These are phyloP conservation scores for Tuber brumale DNA, from an alignment of 495 filamentous ascomycete genomes.

Conservation along the genomic window DNA sequence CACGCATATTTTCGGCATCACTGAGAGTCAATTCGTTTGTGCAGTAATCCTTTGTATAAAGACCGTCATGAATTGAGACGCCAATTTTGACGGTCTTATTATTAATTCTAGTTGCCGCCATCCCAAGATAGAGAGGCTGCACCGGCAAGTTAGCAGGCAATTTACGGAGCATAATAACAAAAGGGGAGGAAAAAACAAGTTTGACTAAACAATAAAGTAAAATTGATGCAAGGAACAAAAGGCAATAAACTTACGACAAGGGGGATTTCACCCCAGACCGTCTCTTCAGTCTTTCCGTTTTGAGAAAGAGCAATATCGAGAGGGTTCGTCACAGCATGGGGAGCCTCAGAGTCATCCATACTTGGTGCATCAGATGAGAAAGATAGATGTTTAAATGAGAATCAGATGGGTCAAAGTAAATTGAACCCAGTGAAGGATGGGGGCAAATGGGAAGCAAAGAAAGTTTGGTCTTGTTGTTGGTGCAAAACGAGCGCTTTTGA, in stretches of 20 bases:
- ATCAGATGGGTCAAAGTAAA: not conserved
- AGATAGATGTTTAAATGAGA: not conserved
- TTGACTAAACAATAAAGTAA: no score
- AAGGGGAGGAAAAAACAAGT: no score
- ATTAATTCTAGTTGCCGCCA: conserved; percentile 52
- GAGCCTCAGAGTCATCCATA: no score
- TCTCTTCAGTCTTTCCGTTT: conserved; percentile 17
- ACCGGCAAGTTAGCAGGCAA: not conserved
- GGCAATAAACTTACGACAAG: conserved; percentile 17
- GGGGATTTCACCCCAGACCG: conserved; percentile 33
- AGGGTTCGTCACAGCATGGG: not conserved
- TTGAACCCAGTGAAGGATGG: not conserved
- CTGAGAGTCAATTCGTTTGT: conserved; percentile 51
- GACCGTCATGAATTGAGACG: conserved; percentile 67
- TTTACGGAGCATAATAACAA: not conserved
- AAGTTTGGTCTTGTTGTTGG: no score
- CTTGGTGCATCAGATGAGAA: no score
- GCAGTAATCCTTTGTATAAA: conserved; percentile 66
- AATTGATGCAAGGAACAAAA: not conserved
- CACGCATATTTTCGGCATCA: conserved; percentile 39
- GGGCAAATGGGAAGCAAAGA: no score
- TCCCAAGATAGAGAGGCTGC: conserved; percentile 61
- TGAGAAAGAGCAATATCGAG: not conserved
- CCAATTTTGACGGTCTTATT: conserved; percentile 53
- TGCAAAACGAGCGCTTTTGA: no score